Percentiles rank a stretch among this genome's conserved stretches.
These are phyloP conservation scores for Butyriboletus appendiculatus DNA, from an alignment of 1,284 basidiomycete species.

Conservation along the genomic window DNA sequence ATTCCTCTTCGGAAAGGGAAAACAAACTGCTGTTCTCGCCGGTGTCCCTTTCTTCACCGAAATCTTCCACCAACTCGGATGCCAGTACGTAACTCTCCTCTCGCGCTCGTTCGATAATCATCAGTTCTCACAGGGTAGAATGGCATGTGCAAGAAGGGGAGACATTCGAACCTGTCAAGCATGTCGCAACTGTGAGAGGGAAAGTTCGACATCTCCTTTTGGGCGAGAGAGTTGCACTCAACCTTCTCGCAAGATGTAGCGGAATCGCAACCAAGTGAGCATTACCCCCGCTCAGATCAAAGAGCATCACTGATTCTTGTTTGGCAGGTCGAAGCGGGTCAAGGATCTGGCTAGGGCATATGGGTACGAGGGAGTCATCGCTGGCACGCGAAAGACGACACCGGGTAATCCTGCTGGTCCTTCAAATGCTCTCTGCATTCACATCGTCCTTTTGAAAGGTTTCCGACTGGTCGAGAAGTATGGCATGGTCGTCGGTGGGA, in stretches of 20 bases:
- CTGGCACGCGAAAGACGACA: constrained; percentile 97
- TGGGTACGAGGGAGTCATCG: constrained; percentile 89
- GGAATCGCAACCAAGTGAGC: constrained; percentile 93
- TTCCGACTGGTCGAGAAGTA: constrained; percentile 99
- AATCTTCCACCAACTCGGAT: constrained; percentile 88
- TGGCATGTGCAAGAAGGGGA: constrained; percentile 92
- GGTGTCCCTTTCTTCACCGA: constrained; percentile 97
- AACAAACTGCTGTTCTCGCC: constrained; percentile 78
- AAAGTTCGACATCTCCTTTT: constrained; percentile 89
- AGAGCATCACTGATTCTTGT: constrained; percentile 1
- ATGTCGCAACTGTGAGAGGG: constrained; percentile 91
- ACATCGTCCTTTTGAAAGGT: constrained; percentile 43
- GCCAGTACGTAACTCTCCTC: constrained; percentile 63
- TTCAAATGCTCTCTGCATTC: constrained; percentile 1
- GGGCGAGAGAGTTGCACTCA: constrained; percentile 94
- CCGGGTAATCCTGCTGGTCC: constrained; percentile 58
- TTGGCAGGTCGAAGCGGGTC: constrained; percentile 73
- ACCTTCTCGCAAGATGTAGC: constrained; percentile 92
- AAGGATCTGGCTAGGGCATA: constrained; percentile 77
- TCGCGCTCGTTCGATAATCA: not conserved
- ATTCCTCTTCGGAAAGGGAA: constrained; percentile 87
- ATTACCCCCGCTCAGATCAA: not conserved
- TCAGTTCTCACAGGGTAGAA: constrained; percentile 64
- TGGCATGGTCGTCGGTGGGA: constrained; percentile 97
- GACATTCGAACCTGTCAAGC: constrained; percentile 76